phyloP scores from a whole-genome alignment of 2,329 filamentous ascomycete genomes.

The Huntiella savannae region DNA sequence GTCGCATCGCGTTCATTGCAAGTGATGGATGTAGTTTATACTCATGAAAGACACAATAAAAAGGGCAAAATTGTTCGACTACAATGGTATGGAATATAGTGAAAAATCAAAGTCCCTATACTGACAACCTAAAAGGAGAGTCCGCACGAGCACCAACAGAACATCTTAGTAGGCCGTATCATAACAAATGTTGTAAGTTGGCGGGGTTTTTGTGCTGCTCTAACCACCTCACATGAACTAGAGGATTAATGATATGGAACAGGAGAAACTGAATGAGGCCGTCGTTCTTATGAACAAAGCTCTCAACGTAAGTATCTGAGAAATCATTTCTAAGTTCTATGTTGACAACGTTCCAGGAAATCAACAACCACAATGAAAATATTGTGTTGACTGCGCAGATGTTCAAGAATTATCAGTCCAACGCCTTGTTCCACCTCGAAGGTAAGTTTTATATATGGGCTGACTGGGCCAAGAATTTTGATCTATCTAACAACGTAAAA shows the following conservation, averaged over 20 bases:
- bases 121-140: slow-evolving; percentile 44
- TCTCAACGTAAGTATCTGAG: slow-evolving; percentile 42
- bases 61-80: slow-evolving; percentile 1
- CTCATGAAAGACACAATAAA: background rate
- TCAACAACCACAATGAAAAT: slow-evolving; percentile 98
- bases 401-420: slow-evolving; percentile 99
- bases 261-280: slow-evolving; percentile 97
- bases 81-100: background rate
- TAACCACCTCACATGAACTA: background rate
- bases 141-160: slow-evolving; percentile 95
- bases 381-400: slow-evolving; percentile 95
- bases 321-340: too few species aligned
- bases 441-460: slow-evolving; percentile 32
- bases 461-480: background rate
- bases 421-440: slow-evolving; percentile 92
- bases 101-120: background rate
- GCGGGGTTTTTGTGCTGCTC: background rate
- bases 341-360: slow-evolving; percentile 41
- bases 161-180: slow-evolving; percentile 77
- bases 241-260: background rate
- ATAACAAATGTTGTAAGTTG: slow-evolving; percentile 83
- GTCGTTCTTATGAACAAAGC: slow-evolving; percentile 83
- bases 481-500: slow-evolving; percentile 11
- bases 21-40: too few species aligned
- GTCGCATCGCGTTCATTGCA: background rate